phyloP scores from a whole-genome alignment of 345 rosid genomes.

The Eucalyptus guilfoylei region DNA sequence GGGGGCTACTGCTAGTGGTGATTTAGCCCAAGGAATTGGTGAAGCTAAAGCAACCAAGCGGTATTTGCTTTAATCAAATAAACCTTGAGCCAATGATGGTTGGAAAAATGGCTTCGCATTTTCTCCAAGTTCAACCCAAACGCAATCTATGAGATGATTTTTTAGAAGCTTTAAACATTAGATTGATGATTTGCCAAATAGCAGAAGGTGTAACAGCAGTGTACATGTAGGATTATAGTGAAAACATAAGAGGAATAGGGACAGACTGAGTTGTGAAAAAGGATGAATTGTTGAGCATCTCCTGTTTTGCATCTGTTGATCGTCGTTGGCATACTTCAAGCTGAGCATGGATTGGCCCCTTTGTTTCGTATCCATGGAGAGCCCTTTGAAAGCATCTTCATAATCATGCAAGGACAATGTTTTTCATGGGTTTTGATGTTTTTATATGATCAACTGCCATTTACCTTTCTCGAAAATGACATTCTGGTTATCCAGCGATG shows the following conservation, averaged over 20 bases:
- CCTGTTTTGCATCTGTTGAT: conserved; percentile 1
- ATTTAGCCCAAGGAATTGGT: no score
- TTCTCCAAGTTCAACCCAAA: no score
- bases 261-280: background rate
- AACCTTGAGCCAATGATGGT: no score
- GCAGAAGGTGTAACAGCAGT: no score
- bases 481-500: background rate
- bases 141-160: background rate
- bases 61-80: no score
- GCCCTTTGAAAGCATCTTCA: background rate
- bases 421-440: background rate
- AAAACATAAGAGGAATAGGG: background rate
- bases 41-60: no score
- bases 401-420: background rate
- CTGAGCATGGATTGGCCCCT: conserved; percentile 70
- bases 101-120: no score
- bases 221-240: no score
- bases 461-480: background rate
- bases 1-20: no score
- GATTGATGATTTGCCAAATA: no score
- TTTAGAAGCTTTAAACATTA: no score
- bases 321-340: conserved; percentile 85
- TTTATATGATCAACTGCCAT: background rate
- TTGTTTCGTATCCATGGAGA: conserved; percentile 69
- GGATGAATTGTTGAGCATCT: background rate